phyloP scores from a whole-genome alignment of 2,329 filamentous ascomycete genomes.

The Apiospora phragmitis region DNA sequence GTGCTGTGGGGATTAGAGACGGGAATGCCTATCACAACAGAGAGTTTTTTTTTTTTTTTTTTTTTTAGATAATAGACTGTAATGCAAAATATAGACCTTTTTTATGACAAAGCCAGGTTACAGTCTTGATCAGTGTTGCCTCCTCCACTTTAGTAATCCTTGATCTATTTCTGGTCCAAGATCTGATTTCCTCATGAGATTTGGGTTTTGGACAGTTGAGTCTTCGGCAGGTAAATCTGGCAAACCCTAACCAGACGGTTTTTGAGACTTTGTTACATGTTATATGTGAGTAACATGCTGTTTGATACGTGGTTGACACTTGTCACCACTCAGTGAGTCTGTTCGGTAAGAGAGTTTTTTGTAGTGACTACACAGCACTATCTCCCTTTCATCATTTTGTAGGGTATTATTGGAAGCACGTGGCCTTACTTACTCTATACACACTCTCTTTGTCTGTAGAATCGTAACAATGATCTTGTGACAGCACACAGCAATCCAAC shows the following conservation, averaged over 20 bases:
- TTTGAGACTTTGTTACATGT: background rate
- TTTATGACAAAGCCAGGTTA: background rate
- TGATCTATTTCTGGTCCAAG: background rate
- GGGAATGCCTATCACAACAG: background rate
- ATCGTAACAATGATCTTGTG: background rate
- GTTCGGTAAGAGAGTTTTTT: background rate
- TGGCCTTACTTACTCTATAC: no score
- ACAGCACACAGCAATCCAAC: background rate
- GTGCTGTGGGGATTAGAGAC: background rate
- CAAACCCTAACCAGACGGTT: background rate
- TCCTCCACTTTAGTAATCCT: no score
- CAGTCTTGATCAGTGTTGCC: background rate
- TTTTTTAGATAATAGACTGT: constrained; percentile 1
- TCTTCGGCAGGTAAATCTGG: background rate
- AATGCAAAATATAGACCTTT: background rate
- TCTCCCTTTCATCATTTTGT: background rate
- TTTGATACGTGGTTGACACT: background rate
- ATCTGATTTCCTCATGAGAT: no score
- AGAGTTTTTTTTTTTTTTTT: background rate
- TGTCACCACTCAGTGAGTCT: background rate
- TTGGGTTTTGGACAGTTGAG: background rate
- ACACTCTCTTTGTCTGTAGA: background rate
- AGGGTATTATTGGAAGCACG: background rate
- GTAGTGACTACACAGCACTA: background rate
- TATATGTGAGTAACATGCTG: background rate